Conservation (phyloP, 768 basidiomycete species). For the Suillus subaureus region DNA sequence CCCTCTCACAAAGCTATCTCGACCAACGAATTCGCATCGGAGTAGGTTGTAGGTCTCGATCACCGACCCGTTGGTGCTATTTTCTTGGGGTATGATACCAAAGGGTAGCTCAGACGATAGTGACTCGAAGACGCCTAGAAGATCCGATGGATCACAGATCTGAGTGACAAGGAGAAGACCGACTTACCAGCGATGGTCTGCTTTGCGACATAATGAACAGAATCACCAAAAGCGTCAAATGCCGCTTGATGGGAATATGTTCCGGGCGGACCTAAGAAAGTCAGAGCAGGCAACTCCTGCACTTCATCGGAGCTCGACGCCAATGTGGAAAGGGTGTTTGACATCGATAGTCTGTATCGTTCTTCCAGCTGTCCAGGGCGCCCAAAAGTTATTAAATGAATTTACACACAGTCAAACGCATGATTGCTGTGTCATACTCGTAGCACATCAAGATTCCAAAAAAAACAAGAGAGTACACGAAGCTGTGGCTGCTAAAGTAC, state of each 20-base stretch:
- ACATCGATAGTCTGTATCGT: not conserved
- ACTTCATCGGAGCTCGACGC: constrained; percentile 13
- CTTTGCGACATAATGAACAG: constrained; percentile 45
- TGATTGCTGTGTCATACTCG: not conserved
- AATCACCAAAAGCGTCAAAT: constrained; percentile 44
- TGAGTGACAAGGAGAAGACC: not conserved
- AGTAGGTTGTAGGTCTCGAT: constrained; percentile 73
- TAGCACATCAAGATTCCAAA: not conserved
- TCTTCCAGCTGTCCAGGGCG: not conserved
- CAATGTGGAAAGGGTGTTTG: not conserved
- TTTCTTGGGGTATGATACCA: constrained; percentile 81
- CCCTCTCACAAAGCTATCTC: constrained; percentile 56
- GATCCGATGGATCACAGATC: not conserved
- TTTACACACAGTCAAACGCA: not conserved
- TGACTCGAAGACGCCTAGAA: constrained; percentile 58
- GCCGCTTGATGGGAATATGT: constrained; percentile 73
- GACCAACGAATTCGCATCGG: constrained; percentile 41
- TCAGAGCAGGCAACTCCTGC: constrained; percentile 33
- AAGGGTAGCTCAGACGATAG: constrained; percentile 46
- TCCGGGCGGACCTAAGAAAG: constrained; percentile 67
- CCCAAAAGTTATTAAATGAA: not conserved
- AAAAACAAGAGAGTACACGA: not conserved
- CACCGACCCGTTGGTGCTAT: constrained; percentile 73
- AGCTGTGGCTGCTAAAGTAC: not conserved
- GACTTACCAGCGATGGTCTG: constrained; percentile 44